Conservation (phyloP, 352 stramenopile species). For the Achlya hypogyna region DNA sequence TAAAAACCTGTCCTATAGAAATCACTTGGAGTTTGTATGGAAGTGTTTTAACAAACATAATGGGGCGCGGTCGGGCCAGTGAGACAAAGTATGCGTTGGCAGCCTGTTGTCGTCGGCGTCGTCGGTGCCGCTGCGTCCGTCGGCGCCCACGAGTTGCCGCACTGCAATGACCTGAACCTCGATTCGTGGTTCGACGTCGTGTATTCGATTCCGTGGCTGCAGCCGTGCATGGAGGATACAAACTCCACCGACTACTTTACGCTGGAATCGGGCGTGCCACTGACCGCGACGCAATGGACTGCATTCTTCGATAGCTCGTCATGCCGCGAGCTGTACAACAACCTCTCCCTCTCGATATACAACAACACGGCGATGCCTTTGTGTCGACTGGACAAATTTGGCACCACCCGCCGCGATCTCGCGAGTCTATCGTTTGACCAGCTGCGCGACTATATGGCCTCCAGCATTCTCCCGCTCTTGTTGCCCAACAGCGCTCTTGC, state of each 20-base stretch:
- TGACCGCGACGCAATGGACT: not conserved
- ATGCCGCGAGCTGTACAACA: not conserved
- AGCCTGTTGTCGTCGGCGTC: not conserved
- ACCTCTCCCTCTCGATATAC: not conserved
- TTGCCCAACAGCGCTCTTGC: not conserved
- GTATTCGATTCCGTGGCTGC: not conserved
- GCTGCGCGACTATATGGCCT: not conserved
- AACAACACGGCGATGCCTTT: not conserved
- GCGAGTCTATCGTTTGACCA: not conserved
- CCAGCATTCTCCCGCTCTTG: not conserved
- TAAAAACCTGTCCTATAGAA: no score
- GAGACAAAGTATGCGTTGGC: no score
- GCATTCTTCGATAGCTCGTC: not conserved
- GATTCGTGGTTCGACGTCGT: not conserved
- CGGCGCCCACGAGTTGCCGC: not conserved
- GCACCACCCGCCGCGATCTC: not conserved
- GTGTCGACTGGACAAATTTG: not conserved
- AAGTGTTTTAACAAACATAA: not conserved
- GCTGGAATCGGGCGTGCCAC: not conserved
- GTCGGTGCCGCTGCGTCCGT: not conserved
- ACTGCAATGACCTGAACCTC: not conserved
- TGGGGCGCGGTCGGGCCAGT: no score
- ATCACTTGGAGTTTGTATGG: not conserved
- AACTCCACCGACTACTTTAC: not conserved
- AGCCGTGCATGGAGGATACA: not conserved